Evolutionary conservation across 257 asterid species (phyloP).

Genomic region (Jasminum sambac): DNA sequence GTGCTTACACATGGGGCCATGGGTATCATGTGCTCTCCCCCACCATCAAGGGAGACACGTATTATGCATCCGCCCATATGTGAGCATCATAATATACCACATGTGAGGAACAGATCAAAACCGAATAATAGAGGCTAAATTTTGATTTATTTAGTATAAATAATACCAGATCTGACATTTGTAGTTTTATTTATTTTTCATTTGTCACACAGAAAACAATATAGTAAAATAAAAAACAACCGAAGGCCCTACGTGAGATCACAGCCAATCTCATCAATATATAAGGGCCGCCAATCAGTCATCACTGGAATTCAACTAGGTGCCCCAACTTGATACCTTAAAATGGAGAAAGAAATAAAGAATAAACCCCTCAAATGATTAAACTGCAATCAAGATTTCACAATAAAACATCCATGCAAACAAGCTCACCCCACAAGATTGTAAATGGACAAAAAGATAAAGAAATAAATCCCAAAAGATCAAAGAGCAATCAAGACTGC

Average conservation of each 20-base stretch:
- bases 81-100: no score
- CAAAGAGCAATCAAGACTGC: conserved; percentile 6
- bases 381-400: no score
- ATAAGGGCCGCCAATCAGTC: conserved; percentile 25
- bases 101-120: no score
- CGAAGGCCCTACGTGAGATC: conserved; percentile 33
- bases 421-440: not conserved
- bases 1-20: no score
- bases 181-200: not conserved
- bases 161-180: not conserved
- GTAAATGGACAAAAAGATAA: not conserved
- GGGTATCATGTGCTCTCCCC: no score
- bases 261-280: conserved; percentile 26
- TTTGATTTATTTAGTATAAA: not conserved
- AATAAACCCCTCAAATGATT: no score
- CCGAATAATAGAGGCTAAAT: no score
- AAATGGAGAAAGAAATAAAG: no score
- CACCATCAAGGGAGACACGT: no score
- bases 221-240: conserved; percentile 23
- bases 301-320: conserved; percentile 24
- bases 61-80: no score
- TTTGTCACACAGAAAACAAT: conserved; percentile 21
- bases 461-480: not conserved
- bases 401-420: conserved; percentile 10
- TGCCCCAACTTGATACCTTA: conserved; percentile 24